Conservation (phyloP, 257 asterid genomes). For the Ballota nigra region DNA sequence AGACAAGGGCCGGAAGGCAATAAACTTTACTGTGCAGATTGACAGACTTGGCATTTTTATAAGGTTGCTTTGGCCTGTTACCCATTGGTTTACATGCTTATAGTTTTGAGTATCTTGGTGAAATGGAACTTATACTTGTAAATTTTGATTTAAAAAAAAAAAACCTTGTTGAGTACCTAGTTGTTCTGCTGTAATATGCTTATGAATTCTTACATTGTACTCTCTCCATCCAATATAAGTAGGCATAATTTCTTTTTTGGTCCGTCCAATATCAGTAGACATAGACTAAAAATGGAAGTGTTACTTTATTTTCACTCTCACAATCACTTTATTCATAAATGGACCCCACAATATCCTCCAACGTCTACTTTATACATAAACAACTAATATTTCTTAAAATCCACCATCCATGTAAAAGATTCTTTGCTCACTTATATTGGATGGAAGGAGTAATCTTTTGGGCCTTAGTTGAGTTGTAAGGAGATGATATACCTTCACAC, state of each 20-base stretch:
- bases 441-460: too few species aligned
- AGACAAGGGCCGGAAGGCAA: conserved; percentile 13
- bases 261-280: too few species aligned
- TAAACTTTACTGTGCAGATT: conserved; percentile 20
- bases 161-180: not conserved
- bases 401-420: too few species aligned
- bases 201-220: not conserved
- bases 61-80: not conserved
- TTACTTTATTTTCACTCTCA: too few species aligned
- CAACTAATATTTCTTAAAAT: too few species aligned
- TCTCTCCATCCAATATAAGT: too few species aligned
- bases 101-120: not conserved
- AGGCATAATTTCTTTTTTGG: too few species aligned
- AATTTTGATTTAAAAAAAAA: not conserved
- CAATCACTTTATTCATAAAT: too few species aligned
- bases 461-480: not conserved
- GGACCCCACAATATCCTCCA: too few species aligned
- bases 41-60: not conserved
- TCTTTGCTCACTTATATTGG: too few species aligned
- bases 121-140: not conserved
- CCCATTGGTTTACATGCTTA: not conserved
- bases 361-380: too few species aligned
- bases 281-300: too few species aligned
- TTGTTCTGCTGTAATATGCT: not conserved
- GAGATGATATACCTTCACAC: not conserved